Conservation (phyloP, 768 basidiomycete species). For the Tylopilus cervinicoccineus region DNA sequence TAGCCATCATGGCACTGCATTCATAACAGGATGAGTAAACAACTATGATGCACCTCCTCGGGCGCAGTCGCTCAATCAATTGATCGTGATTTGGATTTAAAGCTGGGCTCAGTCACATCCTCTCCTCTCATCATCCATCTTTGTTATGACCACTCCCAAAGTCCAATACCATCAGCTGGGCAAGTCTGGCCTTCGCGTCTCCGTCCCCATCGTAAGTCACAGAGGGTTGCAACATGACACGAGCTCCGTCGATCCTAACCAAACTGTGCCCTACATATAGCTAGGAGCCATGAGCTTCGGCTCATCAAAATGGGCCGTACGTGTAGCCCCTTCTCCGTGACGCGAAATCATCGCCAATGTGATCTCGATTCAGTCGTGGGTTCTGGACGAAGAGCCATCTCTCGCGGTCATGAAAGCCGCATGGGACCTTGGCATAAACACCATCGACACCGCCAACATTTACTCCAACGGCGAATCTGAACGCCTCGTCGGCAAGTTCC, state of each 20-base stretch:
- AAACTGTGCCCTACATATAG: conserved; percentile 6
- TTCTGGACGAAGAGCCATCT: conserved; percentile 27
- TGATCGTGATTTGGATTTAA: too few relatives aligned
- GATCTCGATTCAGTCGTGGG: conserved; percentile 17
- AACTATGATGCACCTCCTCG: too few relatives aligned
- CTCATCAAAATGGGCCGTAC: conserved; percentile 22
- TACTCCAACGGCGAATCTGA: conserved; percentile 38
- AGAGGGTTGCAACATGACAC: background rate
- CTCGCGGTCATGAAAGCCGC: conserved; percentile 36
- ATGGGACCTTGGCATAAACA: conserved; percentile 38
- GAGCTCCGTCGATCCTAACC: background rate
- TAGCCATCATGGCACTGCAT: too few relatives aligned
- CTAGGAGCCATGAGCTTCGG: conserved; percentile 29
- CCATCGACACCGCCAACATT: conserved; percentile 38
- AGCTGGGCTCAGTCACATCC: background rate
- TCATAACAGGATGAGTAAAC: too few relatives aligned
- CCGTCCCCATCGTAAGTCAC: conserved; percentile 30
- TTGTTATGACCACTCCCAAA: conserved; percentile 8
- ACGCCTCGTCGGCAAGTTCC: conserved; percentile 33
- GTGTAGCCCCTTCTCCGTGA: conserved; percentile 1
- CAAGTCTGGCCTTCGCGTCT: conserved; percentile 31
- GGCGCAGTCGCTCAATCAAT: too few relatives aligned
- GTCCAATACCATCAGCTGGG: conserved; percentile 32
- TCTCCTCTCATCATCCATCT: too few relatives aligned
- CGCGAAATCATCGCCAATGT: background rate